Base-by-base conservation (phyloP, 495 filamentous ascomycete species). In the Penicillium antarcticum region DNA sequence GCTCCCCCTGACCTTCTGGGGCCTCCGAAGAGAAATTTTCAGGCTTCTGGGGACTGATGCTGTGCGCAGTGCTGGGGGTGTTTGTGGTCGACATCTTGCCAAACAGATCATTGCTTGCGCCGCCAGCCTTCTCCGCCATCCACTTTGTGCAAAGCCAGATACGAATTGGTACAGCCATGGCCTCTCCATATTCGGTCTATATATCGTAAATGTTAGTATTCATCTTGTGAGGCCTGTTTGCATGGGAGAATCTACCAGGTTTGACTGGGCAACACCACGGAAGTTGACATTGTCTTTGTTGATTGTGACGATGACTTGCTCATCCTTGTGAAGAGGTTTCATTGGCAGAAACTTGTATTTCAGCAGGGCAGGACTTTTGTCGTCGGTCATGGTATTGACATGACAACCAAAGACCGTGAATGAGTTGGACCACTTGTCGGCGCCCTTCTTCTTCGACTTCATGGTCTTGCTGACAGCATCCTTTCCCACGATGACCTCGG, bases 91-190 rank as follows among this genome's bases (percentile, higher is more conserved):
- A 10, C 19, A 49, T 16, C 47, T 42, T 42, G 8, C 13, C 24
- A 19, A 49, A 49, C 14, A 49, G 13, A 2, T 21, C 3, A 7
- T 49, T 49, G 10, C 32, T 35, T 18, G 32, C 2, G 3, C 5
- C 6, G 1, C 17, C 17, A 11, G 9, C 4, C 17, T 24, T 26
- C 10, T 41, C 9, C 16, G 19, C 4, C 18, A 21, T 13, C 31
- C 35, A 37, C 35, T 35, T 39, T 10, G 40, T 44, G 12, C 37
- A 34, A 13, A 55, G 43, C 44, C 56, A 58, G 11, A 61, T 29
- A 14, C 55, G 46, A 21, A 39, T 44, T 12, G 58, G 55, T 31
- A 47, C 9, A 9, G 34, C 38, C 14, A 60, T 52, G n/a, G 44
- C 23, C 18, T 53, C 26, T 11, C 43, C 39, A 24, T 37, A 58